Base-by-base conservation (phyloP, 306 rosid species). In the Quercus rubra region DNA sequence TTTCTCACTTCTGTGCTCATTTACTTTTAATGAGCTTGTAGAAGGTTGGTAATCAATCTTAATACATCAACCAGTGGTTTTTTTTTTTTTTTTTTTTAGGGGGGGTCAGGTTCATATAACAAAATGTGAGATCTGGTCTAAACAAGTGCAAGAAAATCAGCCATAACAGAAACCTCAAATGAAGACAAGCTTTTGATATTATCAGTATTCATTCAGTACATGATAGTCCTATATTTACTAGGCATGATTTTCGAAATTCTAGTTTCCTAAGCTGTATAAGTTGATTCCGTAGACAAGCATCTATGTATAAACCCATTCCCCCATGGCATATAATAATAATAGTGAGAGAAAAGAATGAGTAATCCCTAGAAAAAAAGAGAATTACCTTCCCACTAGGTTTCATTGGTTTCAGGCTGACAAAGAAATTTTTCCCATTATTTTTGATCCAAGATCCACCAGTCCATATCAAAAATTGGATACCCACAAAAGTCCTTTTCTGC, bases 381-480 rank as follows among this genome's bases (percentile, higher is more conserved):
- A 18, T 27, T 76, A 80, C 87, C 87, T 61, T 80, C 38, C 62
- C 74, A 66, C 43, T 46, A 19, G 79, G 69, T 66, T 28, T 80
- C 54, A 23, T 68, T 68, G 66, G 62, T 80, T 70, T 31, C 25
- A 84, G 25, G 52, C 64, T 74, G 30, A 68, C 77, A 66, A 33
- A 56, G 87, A 84, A 84, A 57, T 84, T 84, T 58, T 61, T 59
- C n/a, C 82, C 87, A 20, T 77, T 80, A 74, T 84, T 80, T 77
- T 84, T 84, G 0, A 84, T 80, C 87, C 87, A 84, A 73, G 82
- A 25, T 27, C 84, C 81, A 31, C 79, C 59, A 19, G 73, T 63
- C 84, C 84, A 84, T 72, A 84, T 80, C 51, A 84, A 74, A 80
- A 84, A 84, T 59, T 77, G 87, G 79, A 84, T 72, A 63, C 82